Evolutionary conservation across 2,329 filamentous ascomycete species (phyloP).

Genomic region (Raffaelea deltoideospora): DNA sequence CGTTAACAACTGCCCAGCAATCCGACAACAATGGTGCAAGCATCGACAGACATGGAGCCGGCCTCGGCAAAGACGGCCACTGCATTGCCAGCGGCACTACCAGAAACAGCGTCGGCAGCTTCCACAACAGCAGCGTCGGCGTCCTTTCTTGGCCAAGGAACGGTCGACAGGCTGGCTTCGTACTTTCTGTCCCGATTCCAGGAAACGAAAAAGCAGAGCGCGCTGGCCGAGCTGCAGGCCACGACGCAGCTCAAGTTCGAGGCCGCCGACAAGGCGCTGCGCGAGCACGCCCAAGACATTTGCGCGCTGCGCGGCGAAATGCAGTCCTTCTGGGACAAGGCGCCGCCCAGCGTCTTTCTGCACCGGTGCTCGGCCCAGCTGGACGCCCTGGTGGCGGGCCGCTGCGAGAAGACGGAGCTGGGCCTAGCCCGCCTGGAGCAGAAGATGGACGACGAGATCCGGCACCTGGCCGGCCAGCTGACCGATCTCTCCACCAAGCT

Average conservation of each 20-base stretch:
- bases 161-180: constrained; percentile 6
- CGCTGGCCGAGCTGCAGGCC: constrained; percentile 3
- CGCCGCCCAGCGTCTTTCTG: constrained; percentile 3
- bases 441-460: constrained; percentile 8
- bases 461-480: constrained; percentile 5
- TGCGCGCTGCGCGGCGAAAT: constrained; percentile 3
- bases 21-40: too few species aligned
- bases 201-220: constrained; percentile 5
- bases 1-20: too few species aligned
- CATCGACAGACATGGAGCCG: not conserved
- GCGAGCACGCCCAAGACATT: constrained; percentile 2
- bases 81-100: not conserved
- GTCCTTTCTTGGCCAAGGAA: not conserved
- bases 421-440: constrained; percentile 6
- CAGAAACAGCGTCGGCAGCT: not conserved
- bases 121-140: not conserved
- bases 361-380: constrained; percentile 7
- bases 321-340: constrained; percentile 7
- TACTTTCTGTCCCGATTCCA: constrained; percentile 9
- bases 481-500: constrained; percentile 6
- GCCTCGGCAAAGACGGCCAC: not conserved
- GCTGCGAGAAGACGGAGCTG: constrained; percentile 4
- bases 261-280: constrained; percentile 5
- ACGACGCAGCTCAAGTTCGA: constrained; percentile 7
- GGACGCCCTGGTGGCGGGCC: constrained; percentile 1